Evolutionary conservation across 192 early-diverging fungal genomes (phyloP).

Genomic region (Coemansia sp.): DNA sequence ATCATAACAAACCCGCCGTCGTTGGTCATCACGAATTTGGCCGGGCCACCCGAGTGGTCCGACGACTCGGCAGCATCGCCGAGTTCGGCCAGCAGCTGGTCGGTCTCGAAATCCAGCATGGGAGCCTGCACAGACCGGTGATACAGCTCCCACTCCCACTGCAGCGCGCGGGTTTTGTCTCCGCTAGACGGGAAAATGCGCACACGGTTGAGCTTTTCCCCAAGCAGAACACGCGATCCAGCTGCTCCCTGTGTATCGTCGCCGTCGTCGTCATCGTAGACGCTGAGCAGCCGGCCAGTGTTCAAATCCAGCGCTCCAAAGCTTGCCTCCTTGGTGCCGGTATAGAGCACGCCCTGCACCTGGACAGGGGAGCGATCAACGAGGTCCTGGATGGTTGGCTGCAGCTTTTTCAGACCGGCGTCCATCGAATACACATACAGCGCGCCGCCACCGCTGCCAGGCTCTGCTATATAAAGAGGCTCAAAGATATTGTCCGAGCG

Average conservation of each 20-base stretch:
- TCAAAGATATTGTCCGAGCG: conserved; percentile 22
- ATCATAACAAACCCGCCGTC: conserved; percentile 45
- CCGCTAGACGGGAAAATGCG: conserved; percentile 26
- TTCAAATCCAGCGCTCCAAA: conserved; percentile 72
- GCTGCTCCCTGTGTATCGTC: not conserved
- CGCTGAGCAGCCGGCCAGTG: conserved; percentile 62
- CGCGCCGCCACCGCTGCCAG: conserved; percentile 44
- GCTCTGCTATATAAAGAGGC: conserved; percentile 50
- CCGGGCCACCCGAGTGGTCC: conserved; percentile 28
- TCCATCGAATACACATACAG: conserved; percentile 47
- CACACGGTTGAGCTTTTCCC: conserved; percentile 40
- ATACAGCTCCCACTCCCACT: conserved; percentile 48
- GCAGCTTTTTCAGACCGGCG: conserved; percentile 61
- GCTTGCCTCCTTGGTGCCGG: conserved; percentile 66
- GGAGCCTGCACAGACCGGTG: conserved; percentile 39
- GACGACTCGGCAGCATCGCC: conserved; percentile 64
- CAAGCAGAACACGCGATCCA: conserved; percentile 30
- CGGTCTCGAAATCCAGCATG: conserved; percentile 35
- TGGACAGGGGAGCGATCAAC: conserved; percentile 64
- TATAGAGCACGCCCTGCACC: conserved; percentile 62
- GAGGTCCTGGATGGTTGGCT: conserved; percentile 69
- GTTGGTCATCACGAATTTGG: conserved; percentile 50
- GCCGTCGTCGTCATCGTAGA: conserved; percentile 57
- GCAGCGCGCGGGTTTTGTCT: not conserved
- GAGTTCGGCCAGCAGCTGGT: conserved; percentile 42